Conservation (phyloP, 2,329 filamentous ascomycete species). For the Cryphonectria nitschkei region DNA sequence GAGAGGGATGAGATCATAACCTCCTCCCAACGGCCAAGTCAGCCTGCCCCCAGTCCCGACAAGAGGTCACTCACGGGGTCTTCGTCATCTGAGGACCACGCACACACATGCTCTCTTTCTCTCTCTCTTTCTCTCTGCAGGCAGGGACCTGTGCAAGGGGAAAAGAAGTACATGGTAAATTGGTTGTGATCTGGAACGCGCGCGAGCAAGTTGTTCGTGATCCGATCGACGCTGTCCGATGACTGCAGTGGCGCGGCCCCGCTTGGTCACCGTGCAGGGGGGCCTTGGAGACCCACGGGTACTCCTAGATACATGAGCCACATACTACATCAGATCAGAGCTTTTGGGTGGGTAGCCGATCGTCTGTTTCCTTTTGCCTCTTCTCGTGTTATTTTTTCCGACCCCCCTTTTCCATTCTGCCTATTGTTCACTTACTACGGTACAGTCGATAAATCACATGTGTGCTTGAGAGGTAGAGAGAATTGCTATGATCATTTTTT, state of each 20-base stretch:
- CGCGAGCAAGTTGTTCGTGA: slow-evolving; percentile 5
- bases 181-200: slow-evolving; percentile 1
- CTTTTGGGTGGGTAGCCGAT: not conserved
- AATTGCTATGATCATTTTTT: not conserved
- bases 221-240: slow-evolving; percentile 23
- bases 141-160: not conserved
- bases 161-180: not conserved
- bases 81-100: slow-evolving; percentile 17
- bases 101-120: not conserved
- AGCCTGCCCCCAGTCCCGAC: not conserved
- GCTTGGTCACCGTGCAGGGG: slow-evolving; percentile 15
- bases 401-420: not conserved
- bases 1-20: slow-evolving; percentile 30
- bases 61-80: not conserved
- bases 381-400: not conserved
- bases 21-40: not conserved
- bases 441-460: too few species aligned
- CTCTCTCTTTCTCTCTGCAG: not conserved
- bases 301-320: slow-evolving; percentile 25
- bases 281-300: slow-evolving; percentile 15
- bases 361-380: not conserved
- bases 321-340: slow-evolving; percentile 20
- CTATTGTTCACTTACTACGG: too few species aligned
- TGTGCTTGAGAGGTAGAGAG: not conserved
- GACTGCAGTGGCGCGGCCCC: slow-evolving; percentile 22